Evolutionary conservation across 2,329 filamentous ascomycete species (phyloP), one percentile per base, ranked within the genome.

Genomic region (Clonostachys rhizophaga): DNA sequence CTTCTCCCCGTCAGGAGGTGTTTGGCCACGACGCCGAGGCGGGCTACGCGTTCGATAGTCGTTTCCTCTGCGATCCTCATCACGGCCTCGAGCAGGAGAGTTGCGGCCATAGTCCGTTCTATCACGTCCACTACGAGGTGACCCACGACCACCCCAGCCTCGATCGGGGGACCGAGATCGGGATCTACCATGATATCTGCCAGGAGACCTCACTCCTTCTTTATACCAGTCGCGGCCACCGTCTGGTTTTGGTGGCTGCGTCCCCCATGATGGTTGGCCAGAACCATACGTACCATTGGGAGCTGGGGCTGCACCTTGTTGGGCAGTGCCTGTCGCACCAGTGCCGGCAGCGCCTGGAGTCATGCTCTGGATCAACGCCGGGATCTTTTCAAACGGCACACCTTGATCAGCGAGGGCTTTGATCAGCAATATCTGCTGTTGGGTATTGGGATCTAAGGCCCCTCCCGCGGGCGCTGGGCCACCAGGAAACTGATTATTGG

Each of bases 31-130:
- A 52, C 86, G 84, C 48, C 82, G 80, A 47, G 81, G 76, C 42
- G 91, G 91, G 59, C 88, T 95, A 60, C 94, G 89, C 64, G 96
- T 91, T 54, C 92, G 88, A 69, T 95, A 96, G 37, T 91, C 83
- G 47, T 76, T 70, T 49, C 75, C 77, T 50, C 82, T 76, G 55
- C 71, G 66, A 40, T 76, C 76, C 52, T 83, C 79, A 49, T 75
- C 74, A 45, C 76, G 76, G 49, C 78, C 79, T 54, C 79, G 76
- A 48, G 79, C 78, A 35, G 83, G 81, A 16, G 83, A 85, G 59
- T 85, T 82, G 50, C 80, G 84, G 50, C 87, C 84, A 68, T 89
- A 92, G 46, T 86, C 85, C 66, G 85, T 87, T 56, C 88, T 89
- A 58, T 80, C 73, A 62, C 72, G 70, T 57, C 78, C 76, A 55